A percentile compares a stretch with the other conserved stretches of the same genome.
phyloP scores from a whole-genome alignment of 1,284 basidiomycete species.

The Ganoderma boninense region DNA sequence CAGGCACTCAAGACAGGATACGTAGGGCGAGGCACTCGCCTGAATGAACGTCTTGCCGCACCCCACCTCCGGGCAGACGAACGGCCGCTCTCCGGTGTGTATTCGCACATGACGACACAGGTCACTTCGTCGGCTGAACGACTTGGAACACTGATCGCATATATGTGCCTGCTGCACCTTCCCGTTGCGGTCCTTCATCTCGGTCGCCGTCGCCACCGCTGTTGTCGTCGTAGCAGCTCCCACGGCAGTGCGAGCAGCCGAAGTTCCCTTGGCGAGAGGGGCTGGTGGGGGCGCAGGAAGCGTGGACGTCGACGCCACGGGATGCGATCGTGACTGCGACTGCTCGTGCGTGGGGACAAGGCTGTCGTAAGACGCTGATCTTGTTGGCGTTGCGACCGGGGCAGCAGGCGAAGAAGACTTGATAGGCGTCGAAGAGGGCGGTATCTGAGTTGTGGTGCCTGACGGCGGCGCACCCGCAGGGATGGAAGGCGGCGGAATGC shows the following conservation, averaged over 20 bases:
- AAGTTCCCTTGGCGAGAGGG: not conserved
- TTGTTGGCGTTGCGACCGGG: not conserved
- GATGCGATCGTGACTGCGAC: slow-evolving; percentile 53
- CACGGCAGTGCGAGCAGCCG: not conserved
- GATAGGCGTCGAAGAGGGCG: slow-evolving; percentile 18
- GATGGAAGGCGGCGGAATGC: slow-evolving; percentile 9
- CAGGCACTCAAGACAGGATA: not conserved
- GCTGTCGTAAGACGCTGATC: slow-evolving; percentile 21
- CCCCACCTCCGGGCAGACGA: slow-evolving; percentile 70
- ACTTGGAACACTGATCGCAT: slow-evolving; percentile 75
- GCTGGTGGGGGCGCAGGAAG: slow-evolving; percentile 35
- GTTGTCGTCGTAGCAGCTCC: slow-evolving; percentile 16
- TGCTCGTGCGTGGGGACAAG: slow-evolving; percentile 34
- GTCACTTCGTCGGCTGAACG: slow-evolving; percentile 80
- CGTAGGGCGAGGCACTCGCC: slow-evolving; percentile 49
- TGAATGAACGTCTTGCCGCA: slow-evolving; percentile 90
- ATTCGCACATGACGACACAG: slow-evolving; percentile 84
- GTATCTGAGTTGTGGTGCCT: slow-evolving; percentile 6
- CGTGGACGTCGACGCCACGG: slow-evolving; percentile 57
- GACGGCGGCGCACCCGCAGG: slow-evolving; percentile 6
- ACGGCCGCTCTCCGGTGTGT: slow-evolving; percentile 90
- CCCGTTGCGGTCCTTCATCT: slow-evolving; percentile 39
- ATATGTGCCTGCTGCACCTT: slow-evolving; percentile 48
- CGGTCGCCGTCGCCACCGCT: slow-evolving; percentile 32
- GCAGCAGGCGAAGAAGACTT: slow-evolving; percentile 5